Conservation (phyloP, 1,284 basidiomycete genomes). For the Malassezia vespertilionis region DNA sequence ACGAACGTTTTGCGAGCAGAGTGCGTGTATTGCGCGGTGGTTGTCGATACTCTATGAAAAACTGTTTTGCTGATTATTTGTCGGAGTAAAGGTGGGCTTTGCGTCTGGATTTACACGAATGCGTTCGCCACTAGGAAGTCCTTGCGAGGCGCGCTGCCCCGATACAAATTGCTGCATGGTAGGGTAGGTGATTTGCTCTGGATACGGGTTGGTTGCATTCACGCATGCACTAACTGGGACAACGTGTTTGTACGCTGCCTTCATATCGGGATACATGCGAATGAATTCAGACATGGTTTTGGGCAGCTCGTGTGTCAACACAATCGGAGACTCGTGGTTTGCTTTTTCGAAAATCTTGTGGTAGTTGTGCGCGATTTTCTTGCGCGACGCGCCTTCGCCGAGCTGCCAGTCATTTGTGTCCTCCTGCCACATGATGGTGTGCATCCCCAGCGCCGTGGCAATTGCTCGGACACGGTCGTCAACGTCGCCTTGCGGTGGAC, state of each 20-base stretch:
- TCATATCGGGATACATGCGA: slow-evolving; percentile 20
- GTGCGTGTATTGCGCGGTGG: no score
- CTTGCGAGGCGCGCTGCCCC: slow-evolving; percentile 14
- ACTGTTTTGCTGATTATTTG: no score
- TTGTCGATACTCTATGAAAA: no score
- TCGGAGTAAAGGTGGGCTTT: no score
- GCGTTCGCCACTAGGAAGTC: slow-evolving; percentile 11
- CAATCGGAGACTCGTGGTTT: slow-evolving; percentile 16
- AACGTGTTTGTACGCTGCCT: slow-evolving; percentile 18
- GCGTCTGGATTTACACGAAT: no score
- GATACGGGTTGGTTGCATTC: slow-evolving; percentile 20
- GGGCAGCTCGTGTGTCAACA: slow-evolving; percentile 24
- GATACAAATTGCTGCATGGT: slow-evolving; percentile 13
- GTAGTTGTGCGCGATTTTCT: slow-evolving; percentile 16
- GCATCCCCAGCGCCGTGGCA: slow-evolving; percentile 51
- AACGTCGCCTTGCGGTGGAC: slow-evolving; percentile 52
- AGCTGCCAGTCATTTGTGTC: slow-evolving; percentile 51
- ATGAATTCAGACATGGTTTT: slow-evolving; percentile 22
- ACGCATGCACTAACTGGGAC: slow-evolving; percentile 23
- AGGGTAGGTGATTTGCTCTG: slow-evolving; percentile 19
- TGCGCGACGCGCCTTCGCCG: slow-evolving; percentile 44
- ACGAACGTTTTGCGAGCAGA: slow-evolving; percentile 24
- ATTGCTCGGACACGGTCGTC: slow-evolving; percentile 54
- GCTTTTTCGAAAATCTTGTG: slow-evolving; percentile 5
- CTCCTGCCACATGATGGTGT: slow-evolving; percentile 51